Evolutionary conservation across 106 monocot genomes (phyloP).

Genomic region (Chionographis japonica): DNA sequence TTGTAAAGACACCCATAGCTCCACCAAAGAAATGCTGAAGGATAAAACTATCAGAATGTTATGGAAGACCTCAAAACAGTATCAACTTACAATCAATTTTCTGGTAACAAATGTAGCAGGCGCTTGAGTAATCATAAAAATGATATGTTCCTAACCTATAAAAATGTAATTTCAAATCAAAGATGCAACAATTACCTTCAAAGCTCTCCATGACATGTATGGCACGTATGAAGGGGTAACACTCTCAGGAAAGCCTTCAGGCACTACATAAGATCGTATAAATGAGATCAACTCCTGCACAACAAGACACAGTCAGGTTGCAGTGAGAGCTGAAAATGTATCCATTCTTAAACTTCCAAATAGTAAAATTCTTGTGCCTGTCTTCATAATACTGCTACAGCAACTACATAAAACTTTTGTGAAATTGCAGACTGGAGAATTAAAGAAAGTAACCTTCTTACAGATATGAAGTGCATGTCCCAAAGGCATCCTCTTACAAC

Average conservation of each 20-base stretch:
- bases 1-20: slow-evolving; percentile 98
- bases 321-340: background rate
- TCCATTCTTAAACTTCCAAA: too few relatives aligned
- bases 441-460: too few relatives aligned
- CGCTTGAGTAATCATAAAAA: background rate
- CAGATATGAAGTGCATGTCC: too few relatives aligned
- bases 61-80: background rate
- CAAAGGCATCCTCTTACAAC: too few relatives aligned
- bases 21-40: slow-evolving; percentile 98
- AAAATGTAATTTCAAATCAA: slow-evolving; percentile 1
- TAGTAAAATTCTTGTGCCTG: too few relatives aligned
- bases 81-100: background rate
- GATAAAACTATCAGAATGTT: background rate
- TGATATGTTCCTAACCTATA: too few relatives aligned
- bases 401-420: too few relatives aligned
- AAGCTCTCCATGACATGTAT: slow-evolving; percentile 99
- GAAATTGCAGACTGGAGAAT: too few relatives aligned
- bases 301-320: background rate
- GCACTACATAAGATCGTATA: slow-evolving; percentile 91
- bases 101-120: background rate
- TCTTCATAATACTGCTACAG: too few relatives aligned
- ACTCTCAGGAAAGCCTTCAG: slow-evolving; percentile 98
- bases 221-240: slow-evolving; percentile 98
- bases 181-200: slow-evolving; percentile 54
- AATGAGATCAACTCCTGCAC: slow-evolving; percentile 83